Evolutionary conservation across 2,329 filamentous ascomycete species (phyloP).

Genomic region (Chaetothyriales sp.): DNA sequence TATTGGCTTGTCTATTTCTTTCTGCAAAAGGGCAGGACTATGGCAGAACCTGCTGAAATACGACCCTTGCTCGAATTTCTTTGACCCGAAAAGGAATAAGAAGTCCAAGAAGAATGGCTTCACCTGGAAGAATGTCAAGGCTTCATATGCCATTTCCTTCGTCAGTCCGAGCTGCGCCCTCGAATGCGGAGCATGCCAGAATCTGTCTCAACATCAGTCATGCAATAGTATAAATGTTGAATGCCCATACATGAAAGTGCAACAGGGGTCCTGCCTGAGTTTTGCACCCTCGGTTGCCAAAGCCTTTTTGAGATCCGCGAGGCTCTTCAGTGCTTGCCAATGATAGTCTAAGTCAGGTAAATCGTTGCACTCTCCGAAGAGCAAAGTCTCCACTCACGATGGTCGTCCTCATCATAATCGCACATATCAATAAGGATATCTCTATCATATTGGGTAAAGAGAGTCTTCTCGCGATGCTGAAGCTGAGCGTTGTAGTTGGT

Average conservation of each 20-base stretch:
- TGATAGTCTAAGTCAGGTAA: neutral
- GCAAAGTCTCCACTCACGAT: too few species aligned
- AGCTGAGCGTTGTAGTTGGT: too few species aligned
- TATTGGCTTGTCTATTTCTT: neutral
- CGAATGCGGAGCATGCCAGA: neutral
- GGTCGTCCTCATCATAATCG: too few species aligned
- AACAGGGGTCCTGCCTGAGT: neutral
- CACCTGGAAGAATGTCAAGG: conserved; percentile 26
- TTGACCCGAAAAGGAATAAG: conserved; percentile 25
- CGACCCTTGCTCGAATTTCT: conserved; percentile 21
- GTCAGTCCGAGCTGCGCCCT: neutral
- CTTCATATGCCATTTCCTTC: conserved; percentile 15
- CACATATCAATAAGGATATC: too few species aligned
- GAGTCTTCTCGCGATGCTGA: too few species aligned
- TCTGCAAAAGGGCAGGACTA: conserved; percentile 21
- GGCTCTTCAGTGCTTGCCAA: neutral
- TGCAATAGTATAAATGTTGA: neutral
- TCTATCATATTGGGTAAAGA: too few species aligned
- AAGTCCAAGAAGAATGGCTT: conserved; percentile 31
- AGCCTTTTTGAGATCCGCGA: neutral
- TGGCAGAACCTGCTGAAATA: conserved; percentile 27
- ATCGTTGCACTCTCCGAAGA: neutral
- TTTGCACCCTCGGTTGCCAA: neutral
- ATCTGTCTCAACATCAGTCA: neutral
- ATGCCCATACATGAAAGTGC: neutral